Conservation (phyloP, 148 eudicot genomes). For the Vaccinium vitisidaea region DNA sequence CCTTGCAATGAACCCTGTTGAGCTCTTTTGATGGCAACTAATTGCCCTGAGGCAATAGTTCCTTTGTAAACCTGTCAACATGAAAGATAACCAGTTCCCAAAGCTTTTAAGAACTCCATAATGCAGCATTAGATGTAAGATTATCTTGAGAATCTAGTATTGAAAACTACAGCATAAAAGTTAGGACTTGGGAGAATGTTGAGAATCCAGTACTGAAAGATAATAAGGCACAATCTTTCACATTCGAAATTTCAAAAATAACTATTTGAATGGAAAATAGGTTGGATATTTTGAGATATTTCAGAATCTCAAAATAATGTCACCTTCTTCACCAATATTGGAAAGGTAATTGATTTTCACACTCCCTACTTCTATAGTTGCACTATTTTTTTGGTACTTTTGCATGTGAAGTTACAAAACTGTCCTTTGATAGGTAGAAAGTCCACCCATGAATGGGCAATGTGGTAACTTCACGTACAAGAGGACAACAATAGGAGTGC, state of each 20-base stretch:
- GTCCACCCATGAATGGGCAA: not conserved
- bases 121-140: not conserved
- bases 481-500: not conserved
- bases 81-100: not conserved
- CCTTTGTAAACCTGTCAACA: constrained; percentile 46
- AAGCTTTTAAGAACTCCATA: not conserved
- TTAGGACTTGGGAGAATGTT: not conserved
- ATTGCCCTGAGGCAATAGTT: constrained; percentile 30
- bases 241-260: not conserved
- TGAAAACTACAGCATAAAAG: not conserved
- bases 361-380: not conserved
- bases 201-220: not conserved
- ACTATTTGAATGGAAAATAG: not conserved
- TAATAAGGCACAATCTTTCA: not conserved
- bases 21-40: constrained; percentile 51
- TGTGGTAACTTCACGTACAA: not conserved
- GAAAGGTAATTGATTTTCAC: not conserved
- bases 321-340: not conserved
- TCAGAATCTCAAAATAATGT: not conserved
- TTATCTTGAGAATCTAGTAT: not conserved
- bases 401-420: not conserved
- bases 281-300: not conserved
- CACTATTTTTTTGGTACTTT: not conserved
- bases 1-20: constrained; percentile 57
- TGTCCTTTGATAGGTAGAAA: not conserved